These are phyloP conservation scores for Colletotrichum agaves DNA, from an alignment of 2,329 filamentous ascomycete genomes.

Conservation along the genomic window DNA sequence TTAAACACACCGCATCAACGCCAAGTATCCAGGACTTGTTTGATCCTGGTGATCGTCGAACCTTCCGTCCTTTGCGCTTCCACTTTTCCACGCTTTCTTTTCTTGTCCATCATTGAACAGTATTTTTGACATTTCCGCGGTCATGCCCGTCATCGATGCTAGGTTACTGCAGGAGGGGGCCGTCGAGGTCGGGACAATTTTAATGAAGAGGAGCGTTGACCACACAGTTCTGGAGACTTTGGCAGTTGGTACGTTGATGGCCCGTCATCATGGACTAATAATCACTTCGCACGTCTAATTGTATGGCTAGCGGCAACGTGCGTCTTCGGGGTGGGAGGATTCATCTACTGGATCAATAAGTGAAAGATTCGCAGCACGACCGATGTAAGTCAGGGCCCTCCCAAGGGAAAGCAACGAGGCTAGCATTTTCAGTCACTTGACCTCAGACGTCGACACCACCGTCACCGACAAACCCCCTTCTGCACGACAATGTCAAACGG, in stretches of 20 bases:
- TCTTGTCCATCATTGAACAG: background rate
- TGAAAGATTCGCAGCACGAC: background rate
- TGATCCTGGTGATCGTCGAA: constrained; percentile 32
- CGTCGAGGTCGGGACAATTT: constrained; percentile 19
- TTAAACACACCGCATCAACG: background rate
- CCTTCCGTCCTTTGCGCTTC: constrained; percentile 2
- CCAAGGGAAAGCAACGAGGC: too few relatives aligned
- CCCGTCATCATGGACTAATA: too few relatives aligned
- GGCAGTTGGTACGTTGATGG: constrained; percentile 22
- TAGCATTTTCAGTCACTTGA: background rate
- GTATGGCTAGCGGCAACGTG: background rate
- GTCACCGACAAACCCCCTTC: background rate
- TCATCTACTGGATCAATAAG: constrained; percentile 34
- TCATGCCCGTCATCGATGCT: constrained; percentile 31
- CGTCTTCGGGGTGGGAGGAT: constrained; percentile 32
- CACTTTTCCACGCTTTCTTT: background rate
- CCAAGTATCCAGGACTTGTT: background rate
- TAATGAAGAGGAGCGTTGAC: constrained; percentile 33
- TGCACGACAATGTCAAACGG: background rate
- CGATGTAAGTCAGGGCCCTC: background rate
- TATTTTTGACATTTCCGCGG: too few relatives aligned
- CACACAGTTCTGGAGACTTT: constrained; percentile 33
- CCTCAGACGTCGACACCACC: too few relatives aligned
- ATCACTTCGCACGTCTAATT: too few relatives aligned
- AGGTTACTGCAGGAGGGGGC: constrained; percentile 21